A percentile compares a stretch with the other conserved stretches of the same genome.
These are phyloP conservation scores for Darksidea phi DNA, from an alignment of 495 filamentous ascomycete genomes.

Conservation along the genomic window DNA sequence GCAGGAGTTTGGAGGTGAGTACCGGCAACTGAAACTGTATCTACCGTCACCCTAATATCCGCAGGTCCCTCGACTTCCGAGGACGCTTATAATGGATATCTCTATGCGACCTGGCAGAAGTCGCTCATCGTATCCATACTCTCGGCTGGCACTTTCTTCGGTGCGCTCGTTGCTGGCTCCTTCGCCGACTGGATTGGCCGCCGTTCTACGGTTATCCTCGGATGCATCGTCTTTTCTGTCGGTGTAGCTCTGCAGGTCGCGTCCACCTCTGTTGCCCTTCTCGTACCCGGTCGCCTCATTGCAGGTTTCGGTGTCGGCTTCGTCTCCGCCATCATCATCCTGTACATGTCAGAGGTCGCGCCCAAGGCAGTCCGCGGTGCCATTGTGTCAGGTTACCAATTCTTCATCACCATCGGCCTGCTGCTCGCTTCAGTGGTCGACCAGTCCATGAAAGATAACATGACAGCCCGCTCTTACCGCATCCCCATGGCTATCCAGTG, in stretches of 20 bases:
- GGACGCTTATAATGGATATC: conserved; percentile 22
- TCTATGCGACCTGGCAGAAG: conserved; percentile 33
- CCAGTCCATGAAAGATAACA: conserved; percentile 63
- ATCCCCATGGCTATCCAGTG: conserved; percentile 82
- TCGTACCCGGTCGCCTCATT: conserved; percentile 75
- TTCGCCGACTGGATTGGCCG: conserved; percentile 45
- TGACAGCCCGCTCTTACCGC: conserved; percentile 66
- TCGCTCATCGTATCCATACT: conserved; percentile 57
- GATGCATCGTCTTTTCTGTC: conserved; percentile 44
- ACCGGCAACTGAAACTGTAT: not conserved
- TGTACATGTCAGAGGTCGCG: conserved; percentile 78
- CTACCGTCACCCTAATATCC: conserved; percentile 1
- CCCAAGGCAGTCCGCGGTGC: conserved; percentile 79
- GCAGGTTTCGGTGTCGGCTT: conserved; percentile 82
- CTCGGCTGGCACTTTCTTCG: conserved; percentile 45
- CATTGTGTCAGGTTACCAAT: conserved; percentile 78
- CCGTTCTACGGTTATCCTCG: conserved; percentile 41
- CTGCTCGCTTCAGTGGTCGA: conserved; percentile 75
- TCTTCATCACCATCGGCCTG: conserved; percentile 79
- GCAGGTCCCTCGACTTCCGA: conserved; percentile 2
- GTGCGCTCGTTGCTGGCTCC: conserved; percentile 44
- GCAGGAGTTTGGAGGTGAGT: conserved; percentile 30
- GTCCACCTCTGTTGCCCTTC: conserved; percentile 59
- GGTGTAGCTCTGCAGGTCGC: conserved; percentile 45
- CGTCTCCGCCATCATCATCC: conserved; percentile 68